phyloP scores from a whole-genome alignment of 495 filamentous ascomycete genomes.

The Hypoxylon fragiforme region DNA sequence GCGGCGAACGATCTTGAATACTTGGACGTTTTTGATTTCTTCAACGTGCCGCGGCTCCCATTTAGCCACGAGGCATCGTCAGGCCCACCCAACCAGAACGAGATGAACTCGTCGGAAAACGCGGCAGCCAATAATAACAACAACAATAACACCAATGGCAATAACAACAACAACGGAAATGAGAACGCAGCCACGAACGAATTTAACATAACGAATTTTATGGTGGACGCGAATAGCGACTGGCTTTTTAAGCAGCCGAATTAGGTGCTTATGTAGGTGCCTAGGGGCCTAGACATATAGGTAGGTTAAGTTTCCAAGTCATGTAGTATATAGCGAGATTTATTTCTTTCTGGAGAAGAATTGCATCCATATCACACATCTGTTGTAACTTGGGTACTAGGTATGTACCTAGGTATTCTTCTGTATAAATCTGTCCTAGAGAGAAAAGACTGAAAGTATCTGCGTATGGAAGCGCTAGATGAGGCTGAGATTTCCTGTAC shows the following conservation, averaged over 20 bases:
- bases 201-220: conserved; percentile 69
- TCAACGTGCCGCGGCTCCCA: conserved; percentile 81
- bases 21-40: conserved; percentile 91
- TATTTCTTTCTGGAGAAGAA: too few relatives aligned
- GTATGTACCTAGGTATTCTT: too few relatives aligned
- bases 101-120: conserved; percentile 26
- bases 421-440: too few relatives aligned
- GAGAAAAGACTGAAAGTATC: too few relatives aligned
- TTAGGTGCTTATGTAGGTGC: background rate
- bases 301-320: background rate
- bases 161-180: conserved; percentile 9
- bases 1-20: conserved; percentile 83
- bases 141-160: too few relatives aligned
- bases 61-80: conserved; percentile 43
- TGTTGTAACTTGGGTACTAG: too few relatives aligned
- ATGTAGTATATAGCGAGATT: conserved; percentile 9
- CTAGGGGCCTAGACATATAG: background rate
- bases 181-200: conserved; percentile 43
- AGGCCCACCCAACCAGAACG: conserved; percentile 27
- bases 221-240: conserved; percentile 65
- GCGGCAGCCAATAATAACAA: conserved; percentile 12
- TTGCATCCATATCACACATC: too few relatives aligned
- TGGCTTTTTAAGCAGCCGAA: conserved; percentile 58
- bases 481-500: too few relatives aligned
- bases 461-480: too few relatives aligned